phyloP scores from a whole-genome alignment of 1,139 yeast species.

The Magnusiomyces sp. region DNA sequence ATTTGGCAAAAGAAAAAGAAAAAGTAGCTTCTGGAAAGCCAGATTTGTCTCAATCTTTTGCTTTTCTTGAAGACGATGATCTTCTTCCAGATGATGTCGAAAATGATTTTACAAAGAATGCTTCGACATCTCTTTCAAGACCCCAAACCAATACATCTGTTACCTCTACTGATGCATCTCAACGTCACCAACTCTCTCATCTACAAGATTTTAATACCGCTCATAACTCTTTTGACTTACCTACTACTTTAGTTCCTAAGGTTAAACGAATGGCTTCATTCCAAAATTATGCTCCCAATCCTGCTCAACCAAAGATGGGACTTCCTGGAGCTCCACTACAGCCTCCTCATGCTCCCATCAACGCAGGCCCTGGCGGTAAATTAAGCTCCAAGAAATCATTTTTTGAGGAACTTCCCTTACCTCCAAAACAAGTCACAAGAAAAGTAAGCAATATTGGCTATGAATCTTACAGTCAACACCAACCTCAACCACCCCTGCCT shows the following conservation, averaged over 20 bases:
- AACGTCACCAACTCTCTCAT: conserved; percentile 10
- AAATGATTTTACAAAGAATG: conserved; percentile 1
- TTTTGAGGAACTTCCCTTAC: conserved; percentile 48
- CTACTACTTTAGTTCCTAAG: conserved; percentile 43
- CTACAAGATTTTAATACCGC: conserved; percentile 16
- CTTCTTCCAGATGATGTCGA: conserved; percentile 33
- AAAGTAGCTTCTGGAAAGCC: not conserved
- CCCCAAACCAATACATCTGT: conserved; percentile 6
- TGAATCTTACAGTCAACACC: conserved; percentile 6
- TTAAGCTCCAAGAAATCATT: conserved; percentile 33
- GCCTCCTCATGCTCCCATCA: no score
- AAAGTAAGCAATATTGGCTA: conserved; percentile 13
- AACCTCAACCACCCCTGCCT: conserved; percentile 16
- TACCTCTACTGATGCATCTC: not conserved
- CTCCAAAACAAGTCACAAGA: conserved; percentile 20
- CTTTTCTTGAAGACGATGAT: conserved; percentile 42
- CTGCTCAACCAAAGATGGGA: conserved; percentile 8
- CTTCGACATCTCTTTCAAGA: conserved; percentile 10
- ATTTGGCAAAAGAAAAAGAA: conserved; percentile 1
- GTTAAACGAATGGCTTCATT: conserved; percentile 13
- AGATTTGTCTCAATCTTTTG: conserved; percentile 24
- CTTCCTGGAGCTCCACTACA: not conserved
- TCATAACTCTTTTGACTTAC: conserved; percentile 53
- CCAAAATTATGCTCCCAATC: conserved; percentile 7
- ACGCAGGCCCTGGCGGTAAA: no score